Conservation (phyloP, 2,329 filamentous ascomycete genomes). For the Cordyceps farinosa region DNA sequence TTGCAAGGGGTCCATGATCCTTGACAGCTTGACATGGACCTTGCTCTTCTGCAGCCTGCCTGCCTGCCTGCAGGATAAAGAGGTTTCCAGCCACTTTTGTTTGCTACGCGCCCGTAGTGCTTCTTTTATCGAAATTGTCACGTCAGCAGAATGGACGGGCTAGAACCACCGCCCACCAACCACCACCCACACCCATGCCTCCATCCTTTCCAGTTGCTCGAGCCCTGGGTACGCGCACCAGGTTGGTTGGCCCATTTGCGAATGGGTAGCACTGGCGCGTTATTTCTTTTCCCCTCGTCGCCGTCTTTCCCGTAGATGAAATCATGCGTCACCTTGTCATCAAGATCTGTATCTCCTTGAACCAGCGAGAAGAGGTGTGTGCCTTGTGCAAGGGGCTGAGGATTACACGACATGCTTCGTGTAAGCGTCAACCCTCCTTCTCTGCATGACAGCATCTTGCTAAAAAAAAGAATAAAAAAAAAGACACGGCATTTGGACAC, state of each 20-base stretch:
- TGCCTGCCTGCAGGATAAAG: too few species aligned
- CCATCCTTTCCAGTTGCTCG: too few species aligned
- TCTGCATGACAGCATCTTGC: too few species aligned
- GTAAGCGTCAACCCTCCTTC: background rate
- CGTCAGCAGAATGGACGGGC: background rate
- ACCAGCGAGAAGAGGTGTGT: background rate
- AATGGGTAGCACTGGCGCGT: too few species aligned
- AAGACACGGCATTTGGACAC: background rate
- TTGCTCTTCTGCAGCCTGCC: too few species aligned
- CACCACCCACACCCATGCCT: background rate
- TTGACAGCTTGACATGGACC: too few species aligned
- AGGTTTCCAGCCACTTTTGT: slow-evolving; percentile 3
- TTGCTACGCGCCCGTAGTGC: slow-evolving; percentile 1
- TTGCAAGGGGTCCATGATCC: background rate
- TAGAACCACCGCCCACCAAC: background rate
- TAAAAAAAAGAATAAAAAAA: background rate
- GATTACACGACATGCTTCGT: background rate
- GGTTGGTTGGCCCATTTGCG: too few species aligned
- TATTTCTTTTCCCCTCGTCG: background rate
- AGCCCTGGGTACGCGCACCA: too few species aligned
- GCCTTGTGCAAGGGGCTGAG: background rate
- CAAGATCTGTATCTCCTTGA: too few species aligned
- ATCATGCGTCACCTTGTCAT: too few species aligned
- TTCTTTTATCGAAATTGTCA: background rate
- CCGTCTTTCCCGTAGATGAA: background rate